Evolutionary conservation across 306 rosid species (phyloP).

Genomic region (Acacia melanoxylon): DNA sequence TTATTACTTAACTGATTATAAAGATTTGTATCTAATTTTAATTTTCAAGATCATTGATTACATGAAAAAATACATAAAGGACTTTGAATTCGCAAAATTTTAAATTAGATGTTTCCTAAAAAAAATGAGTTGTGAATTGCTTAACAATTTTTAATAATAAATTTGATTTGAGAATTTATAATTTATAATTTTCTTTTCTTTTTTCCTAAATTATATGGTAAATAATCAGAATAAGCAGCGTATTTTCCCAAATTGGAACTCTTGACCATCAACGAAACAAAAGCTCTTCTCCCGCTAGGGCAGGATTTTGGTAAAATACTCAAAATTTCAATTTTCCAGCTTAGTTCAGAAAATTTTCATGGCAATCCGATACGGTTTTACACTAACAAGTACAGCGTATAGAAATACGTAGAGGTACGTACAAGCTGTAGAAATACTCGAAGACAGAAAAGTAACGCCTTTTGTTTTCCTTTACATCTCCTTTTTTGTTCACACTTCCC

Average conservation of each 20-base stretch:
- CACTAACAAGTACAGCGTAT: background rate
- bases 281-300: background rate
- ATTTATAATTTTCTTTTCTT: too few relatives aligned
- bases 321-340: background rate
- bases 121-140: too few relatives aligned
- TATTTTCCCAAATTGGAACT: background rate
- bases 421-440: background rate
- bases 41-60: too few relatives aligned
- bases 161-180: too few relatives aligned
- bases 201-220: too few relatives aligned
- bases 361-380: background rate
- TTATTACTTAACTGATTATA: too few relatives aligned
- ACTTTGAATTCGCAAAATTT: too few relatives aligned
- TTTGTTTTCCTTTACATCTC: background rate
- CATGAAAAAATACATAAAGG: too few relatives aligned
- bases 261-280: background rate
- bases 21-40: too few relatives aligned
- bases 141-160: too few relatives aligned
- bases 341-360: background rate
- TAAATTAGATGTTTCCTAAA: too few relatives aligned
- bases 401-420: background rate
- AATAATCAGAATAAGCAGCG: background rate
- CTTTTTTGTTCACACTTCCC: background rate
- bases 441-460: background rate
- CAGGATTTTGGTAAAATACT: too few relatives aligned